Conservation (phyloP, 225 moss, liverwort and hornwort genomes). For the Sphagnum contortum region DNA sequence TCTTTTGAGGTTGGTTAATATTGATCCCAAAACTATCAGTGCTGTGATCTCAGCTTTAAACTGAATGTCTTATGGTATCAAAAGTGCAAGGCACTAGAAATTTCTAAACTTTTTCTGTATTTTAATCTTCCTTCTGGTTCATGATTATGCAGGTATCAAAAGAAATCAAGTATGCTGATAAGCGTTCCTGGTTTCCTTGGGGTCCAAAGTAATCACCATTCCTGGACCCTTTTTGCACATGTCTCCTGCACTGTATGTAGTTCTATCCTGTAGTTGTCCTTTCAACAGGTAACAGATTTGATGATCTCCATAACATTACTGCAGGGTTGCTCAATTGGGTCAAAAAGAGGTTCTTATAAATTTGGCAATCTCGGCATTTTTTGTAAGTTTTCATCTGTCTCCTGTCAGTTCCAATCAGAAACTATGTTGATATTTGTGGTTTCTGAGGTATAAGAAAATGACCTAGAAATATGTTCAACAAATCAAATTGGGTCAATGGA, state of each 20-base stretch:
- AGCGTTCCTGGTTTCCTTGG: constrained; percentile 74
- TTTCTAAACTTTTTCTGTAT: background rate
- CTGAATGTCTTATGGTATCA: too few species aligned
- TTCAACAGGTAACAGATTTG: too few species aligned
- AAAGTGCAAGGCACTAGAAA: too few species aligned
- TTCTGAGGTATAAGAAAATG: too few species aligned
- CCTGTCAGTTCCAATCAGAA: background rate
- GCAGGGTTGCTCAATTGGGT: constrained; percentile 29
- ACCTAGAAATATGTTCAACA: too few species aligned
- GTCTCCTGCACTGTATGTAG: too few species aligned
- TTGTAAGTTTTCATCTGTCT: constrained; percentile 22
- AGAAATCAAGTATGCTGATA: constrained; percentile 90
- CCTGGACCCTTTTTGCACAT: too few species aligned
- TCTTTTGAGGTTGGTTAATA: constrained; percentile 34
- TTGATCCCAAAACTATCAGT: too few species aligned
- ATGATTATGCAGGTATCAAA: constrained; percentile 43
- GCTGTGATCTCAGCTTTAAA: too few species aligned
- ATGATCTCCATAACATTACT: background rate
- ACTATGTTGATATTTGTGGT: background rate
- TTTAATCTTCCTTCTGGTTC: background rate
- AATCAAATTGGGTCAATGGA: too few species aligned
- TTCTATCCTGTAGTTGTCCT: too few species aligned
- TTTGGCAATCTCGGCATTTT: constrained; percentile 39
- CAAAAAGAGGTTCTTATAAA: constrained; percentile 58
- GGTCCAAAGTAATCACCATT: constrained; percentile 41